Evolutionary conservation across 2,329 filamentous ascomycete species (phyloP), one percentile per base, ranked within the genome.

Genomic region (Ceratocystis destructans): DNA sequence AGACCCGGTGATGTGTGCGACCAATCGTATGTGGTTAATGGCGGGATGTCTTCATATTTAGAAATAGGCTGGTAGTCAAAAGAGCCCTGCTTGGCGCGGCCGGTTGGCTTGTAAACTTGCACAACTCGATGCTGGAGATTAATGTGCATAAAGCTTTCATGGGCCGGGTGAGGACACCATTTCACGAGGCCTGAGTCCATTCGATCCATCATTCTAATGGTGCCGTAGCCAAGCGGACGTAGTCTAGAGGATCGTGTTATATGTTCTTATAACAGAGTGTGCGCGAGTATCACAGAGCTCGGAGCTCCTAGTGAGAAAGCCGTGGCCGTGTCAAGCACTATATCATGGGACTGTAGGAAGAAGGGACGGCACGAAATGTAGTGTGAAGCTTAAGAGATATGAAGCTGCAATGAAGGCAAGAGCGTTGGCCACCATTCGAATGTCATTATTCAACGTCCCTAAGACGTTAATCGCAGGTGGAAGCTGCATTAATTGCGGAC

Each of bases 21-120:
- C 84, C 84, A 87, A 75, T 87, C 84, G 72, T 85, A 87, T 4
- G 84, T 84, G 55, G 82, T 87, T 67, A 87, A 76, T 3, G 82
- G 80, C 48, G 84, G 84, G 57, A 86, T 81, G 70, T 87, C 83
- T 72, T 85, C 82, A 70, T 87, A 83, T 62, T 82, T 81, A 22
- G 80, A 80, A 22, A 83, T 73, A 70, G 79, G 82, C 62, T 78
- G 75, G 71, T 81, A 84, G 70, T 87, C 81, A 70, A 87, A 87
- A 0, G 73, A 75, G 0, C 82, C 80, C 20, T 77, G 77, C 46
- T 81, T 79, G 8, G 83, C 84, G 68, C 82, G 79, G 1, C 84
- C 84, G 2, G 79, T 84, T 0, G 84, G 83, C 70, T 85, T 79
- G 71, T 85, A 87, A 25, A 87, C 77, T 72, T 87, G 83, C 46